Conservation (phyloP, 2,329 filamentous ascomycete genomes). For the Fusarium coicis region DNA sequence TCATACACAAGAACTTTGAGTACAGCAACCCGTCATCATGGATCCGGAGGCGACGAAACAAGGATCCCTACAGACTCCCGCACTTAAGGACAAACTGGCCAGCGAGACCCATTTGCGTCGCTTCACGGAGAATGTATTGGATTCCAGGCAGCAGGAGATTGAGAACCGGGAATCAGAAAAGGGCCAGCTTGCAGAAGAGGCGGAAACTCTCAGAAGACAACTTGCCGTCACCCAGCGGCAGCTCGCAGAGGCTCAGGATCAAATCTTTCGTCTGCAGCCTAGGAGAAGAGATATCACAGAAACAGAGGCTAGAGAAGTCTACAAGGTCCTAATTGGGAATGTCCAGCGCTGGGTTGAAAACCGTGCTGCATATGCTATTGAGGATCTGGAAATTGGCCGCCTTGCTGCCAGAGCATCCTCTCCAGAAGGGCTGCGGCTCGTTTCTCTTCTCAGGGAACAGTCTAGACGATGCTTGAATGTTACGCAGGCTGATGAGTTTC, state of each 20-base stretch:
- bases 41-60: constrained; percentile 25
- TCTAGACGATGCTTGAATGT: constrained; percentile 47
- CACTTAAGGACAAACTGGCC: constrained; percentile 43
- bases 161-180: constrained; percentile 47
- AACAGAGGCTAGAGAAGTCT: constrained; percentile 49
- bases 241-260: constrained; percentile 48
- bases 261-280: constrained; percentile 49
- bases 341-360: constrained; percentile 53
- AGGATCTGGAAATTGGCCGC: constrained; percentile 47
- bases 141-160: constrained; percentile 50
- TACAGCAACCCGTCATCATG: constrained; percentile 26
- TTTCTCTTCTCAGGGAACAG: constrained; percentile 50
- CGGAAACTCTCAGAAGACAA: constrained; percentile 48
- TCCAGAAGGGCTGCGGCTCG: constrained; percentile 46
- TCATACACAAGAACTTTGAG: constrained; percentile 15
- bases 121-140: constrained; percentile 52
- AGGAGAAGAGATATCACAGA: constrained; percentile 51
- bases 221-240: constrained; percentile 46
- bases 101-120: constrained; percentile 49
- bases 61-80: constrained; percentile 22
- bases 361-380: constrained; percentile 46
- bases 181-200: constrained; percentile 40
- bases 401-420: constrained; percentile 40
- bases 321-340: constrained; percentile 48
- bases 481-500: constrained; percentile 50